Evolutionary conservation across 139 green algal genomes (phyloP).

Genomic region (Closterium sp.): DNA sequence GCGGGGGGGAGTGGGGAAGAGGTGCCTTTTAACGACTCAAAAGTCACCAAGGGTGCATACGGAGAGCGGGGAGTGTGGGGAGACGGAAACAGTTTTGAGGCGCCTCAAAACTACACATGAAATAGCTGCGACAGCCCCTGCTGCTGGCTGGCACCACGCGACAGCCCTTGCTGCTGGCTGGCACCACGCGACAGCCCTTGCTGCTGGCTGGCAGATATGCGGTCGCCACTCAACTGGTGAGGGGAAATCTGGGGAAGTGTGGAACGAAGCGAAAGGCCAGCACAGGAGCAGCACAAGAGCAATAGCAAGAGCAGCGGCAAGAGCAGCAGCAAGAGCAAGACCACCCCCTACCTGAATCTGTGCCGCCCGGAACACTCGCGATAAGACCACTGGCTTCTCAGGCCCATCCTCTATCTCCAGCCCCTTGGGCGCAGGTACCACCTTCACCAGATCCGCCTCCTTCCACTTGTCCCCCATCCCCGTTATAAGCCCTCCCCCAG

Average conservation of each 20-base stretch:
- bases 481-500: not conserved
- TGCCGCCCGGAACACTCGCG: not conserved
- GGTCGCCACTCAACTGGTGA: conserved; percentile 42
- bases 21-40: too few species aligned
- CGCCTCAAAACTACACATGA: too few species aligned
- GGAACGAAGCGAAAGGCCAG: too few species aligned
- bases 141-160: conserved; percentile 50
- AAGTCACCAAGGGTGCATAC: too few species aligned
- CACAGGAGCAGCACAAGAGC: too few species aligned
- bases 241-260: too few species aligned
- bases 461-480: not conserved
- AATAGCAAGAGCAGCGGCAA: too few species aligned
- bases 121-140: too few species aligned
- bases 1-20: too few species aligned
- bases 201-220: conserved; percentile 27
- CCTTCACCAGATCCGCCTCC: conserved; percentile 9
- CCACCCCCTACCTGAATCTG: conserved; percentile 5
- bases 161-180: conserved; percentile 53
- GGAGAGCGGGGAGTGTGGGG: too few species aligned
- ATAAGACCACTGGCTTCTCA: not conserved
- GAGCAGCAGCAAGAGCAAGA: too few species aligned
- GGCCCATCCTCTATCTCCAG: conserved; percentile 1
- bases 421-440: conserved; percentile 1
- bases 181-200: conserved; percentile 55
- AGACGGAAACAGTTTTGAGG: too few species aligned